Evolutionary conservation across 257 asterid species (phyloP).

Genomic region (Scutellaria galericulata): DNA sequence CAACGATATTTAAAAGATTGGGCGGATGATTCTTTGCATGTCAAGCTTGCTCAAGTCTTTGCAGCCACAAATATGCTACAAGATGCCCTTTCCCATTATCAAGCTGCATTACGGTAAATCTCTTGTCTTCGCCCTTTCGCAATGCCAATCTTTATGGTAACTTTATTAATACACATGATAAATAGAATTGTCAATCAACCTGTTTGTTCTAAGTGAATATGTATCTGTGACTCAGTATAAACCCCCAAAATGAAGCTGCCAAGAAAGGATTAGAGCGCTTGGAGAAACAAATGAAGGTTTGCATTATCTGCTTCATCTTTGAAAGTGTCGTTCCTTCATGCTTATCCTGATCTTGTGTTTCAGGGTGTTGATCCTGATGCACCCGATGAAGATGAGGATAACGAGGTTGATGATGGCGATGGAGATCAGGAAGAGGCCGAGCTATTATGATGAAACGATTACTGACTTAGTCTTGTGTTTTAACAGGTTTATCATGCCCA

Average conservation of each 20-base stretch:
- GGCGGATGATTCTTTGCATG: constrained; percentile 96
- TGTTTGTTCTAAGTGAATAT: background rate
- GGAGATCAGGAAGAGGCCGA: constrained; percentile 84
- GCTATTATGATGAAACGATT: constrained; percentile 49
- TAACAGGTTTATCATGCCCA: background rate
- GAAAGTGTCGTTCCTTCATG: constrained; percentile 6
- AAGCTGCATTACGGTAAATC: constrained; percentile 82
- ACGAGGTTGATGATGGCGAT: constrained; percentile 84
- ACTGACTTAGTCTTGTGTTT: background rate
- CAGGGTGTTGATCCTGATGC: constrained; percentile 99
- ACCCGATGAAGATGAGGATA: constrained; percentile 94
- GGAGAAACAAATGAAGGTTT: constrained; percentile 98
- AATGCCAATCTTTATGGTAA: background rate
- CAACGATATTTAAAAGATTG: constrained; percentile 88
- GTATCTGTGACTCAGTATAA: constrained; percentile 62
- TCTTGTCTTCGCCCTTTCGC: background rate
- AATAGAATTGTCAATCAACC: constrained; percentile 1
- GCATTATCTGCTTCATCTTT: constrained; percentile 26
- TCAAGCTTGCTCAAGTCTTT: constrained; percentile 95
- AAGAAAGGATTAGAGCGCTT: constrained; percentile 89
- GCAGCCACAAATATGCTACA: constrained; percentile 92
- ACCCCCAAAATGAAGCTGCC: constrained; percentile 86
- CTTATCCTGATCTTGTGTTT: background rate
- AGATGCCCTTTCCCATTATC: constrained; percentile 92
- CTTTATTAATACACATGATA: background rate